Evolutionary conservation across 1,139 yeast species (phyloP).

Genomic region (Magnusiomyces ingens): DNA sequence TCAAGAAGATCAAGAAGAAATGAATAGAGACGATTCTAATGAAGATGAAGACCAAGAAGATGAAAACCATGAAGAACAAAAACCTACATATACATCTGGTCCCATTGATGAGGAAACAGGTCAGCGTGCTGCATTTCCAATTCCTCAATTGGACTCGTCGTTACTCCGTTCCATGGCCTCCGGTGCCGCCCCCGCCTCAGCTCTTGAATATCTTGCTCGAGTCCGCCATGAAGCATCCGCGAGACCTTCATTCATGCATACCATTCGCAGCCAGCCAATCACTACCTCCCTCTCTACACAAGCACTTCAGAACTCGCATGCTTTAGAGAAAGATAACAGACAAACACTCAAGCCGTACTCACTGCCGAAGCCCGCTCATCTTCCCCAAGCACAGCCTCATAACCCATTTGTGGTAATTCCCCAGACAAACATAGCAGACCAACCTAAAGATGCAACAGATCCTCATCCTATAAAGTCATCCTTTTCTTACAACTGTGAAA

Average conservation of each 20-base stretch:
- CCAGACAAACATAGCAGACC: no score
- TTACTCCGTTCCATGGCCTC: conserved; percentile 10
- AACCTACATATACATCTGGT: conserved; percentile 19
- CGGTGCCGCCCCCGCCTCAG: background rate
- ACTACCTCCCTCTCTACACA: no score
- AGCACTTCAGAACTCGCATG: no score
- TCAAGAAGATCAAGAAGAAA: no score
- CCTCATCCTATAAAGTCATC: conserved; percentile 12
- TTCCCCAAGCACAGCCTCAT: no score
- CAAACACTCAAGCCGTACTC: no score
- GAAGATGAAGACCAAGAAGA: conserved; percentile 1
- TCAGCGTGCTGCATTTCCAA: conserved; percentile 40
- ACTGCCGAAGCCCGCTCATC: no score
- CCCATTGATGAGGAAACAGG: conserved; percentile 37
- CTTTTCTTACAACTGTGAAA: conserved; percentile 7
- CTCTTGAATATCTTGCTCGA: conserved; percentile 2
- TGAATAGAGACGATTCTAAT: background rate
- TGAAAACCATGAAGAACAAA: conserved; percentile 5
- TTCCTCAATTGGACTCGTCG: conserved; percentile 22
- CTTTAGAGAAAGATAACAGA: no score
- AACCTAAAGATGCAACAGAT: conserved; percentile 10
- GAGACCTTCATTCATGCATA: conserved; percentile 1
- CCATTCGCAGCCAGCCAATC: background rate
- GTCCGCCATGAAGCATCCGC: conserved; percentile 1
- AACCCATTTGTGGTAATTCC: no score